Conservation (phyloP, 129 eudicot genomes). For the Saussurea involucrata region DNA sequence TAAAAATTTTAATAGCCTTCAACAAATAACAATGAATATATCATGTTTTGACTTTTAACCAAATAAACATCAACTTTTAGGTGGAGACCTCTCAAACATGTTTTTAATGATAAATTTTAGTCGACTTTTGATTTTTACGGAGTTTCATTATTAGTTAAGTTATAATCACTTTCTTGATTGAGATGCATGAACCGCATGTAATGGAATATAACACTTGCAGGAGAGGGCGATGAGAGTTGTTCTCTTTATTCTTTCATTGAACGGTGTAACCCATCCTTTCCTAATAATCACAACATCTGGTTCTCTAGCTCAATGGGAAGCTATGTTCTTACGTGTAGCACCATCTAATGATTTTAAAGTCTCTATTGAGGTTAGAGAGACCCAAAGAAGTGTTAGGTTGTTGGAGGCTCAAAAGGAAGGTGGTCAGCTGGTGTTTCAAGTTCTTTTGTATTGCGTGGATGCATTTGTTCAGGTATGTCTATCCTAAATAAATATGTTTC, state of each 20-base stretch:
- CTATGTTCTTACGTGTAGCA: constrained; percentile 40
- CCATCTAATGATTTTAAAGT: constrained; percentile 40
- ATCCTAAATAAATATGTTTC: neutral
- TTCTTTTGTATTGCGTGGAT: constrained; percentile 44
- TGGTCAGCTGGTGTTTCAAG: constrained; percentile 41
- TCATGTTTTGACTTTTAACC: neutral
- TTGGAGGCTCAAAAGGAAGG: constrained; percentile 46
- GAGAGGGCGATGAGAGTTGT: constrained; percentile 30
- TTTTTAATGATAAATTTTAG: neutral
- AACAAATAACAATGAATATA: neutral
- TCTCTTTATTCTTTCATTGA: constrained; percentile 35
- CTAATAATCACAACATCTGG: constrained; percentile 32
- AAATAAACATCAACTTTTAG: neutral
- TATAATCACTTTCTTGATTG: neutral
- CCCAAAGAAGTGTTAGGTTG: constrained; percentile 37
- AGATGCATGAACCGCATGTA: neutral
- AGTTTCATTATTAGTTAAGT: neutral
- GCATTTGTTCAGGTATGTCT: constrained; percentile 42
- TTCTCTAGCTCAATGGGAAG: constrained; percentile 46
- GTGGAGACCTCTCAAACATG: neutral
- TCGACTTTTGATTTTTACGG: neutral
- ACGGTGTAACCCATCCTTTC: constrained; percentile 40
- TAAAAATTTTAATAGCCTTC: neutral
- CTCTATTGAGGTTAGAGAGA: constrained; percentile 36
- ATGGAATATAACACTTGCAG: constrained; percentile 32